Evolutionary conservation across 1,284 basidiomycete species (phyloP), one percentile per base, ranked within the genome.

Genomic region (Schizophyllum amplum): DNA sequence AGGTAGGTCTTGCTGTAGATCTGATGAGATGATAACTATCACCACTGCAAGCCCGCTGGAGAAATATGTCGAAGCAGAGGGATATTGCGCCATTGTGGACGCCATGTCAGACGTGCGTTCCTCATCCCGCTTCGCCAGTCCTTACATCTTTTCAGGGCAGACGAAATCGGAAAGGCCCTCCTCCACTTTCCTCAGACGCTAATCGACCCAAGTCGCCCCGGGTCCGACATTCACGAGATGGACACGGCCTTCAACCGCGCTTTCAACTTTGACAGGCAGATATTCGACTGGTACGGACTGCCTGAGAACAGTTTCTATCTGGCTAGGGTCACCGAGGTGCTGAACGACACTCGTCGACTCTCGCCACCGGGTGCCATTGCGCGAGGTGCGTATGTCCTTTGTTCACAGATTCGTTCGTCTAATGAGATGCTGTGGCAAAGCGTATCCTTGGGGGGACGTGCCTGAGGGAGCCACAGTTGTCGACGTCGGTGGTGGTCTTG

Each of bases 401-500:
- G n/a, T n/a, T 11, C 42, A 46, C 42, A 11, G n/a, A n/a, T n/a
- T n/a, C n/a, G n/a, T n/a, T n/a, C n/a, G n/a, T n/a, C n/a, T n/a
- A n/a, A n/a, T n/a, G n/a, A n/a, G n/a, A n/a, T 46, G 11, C 13
- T 6, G 47, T 2, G 4, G 22, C 49, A 33, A 55, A 77, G 72
- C 59, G 2, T 79, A 75, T 62, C 75, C 78, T 5, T 82, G 78
- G 80, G 58, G 64, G 20, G 63, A 65, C 6, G 65, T 77, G 1
- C 62, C 66, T 4, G 25, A 64, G 2, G 69, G 67, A 7, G 67
- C 74, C 0, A 71, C 68, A 0, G 61, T 83, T 7, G 77, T 75
- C 46, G 81, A 83, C 62, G 68, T 83, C 11, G 80, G 77, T 2
- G 71, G 76, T 0, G 75, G 79, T 1, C 64, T 74, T 24, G 80